These are phyloP conservation scores for Gossypium davidsonii DNA, from an alignment of 441 rosid species.

Conservation along the genomic window DNA sequence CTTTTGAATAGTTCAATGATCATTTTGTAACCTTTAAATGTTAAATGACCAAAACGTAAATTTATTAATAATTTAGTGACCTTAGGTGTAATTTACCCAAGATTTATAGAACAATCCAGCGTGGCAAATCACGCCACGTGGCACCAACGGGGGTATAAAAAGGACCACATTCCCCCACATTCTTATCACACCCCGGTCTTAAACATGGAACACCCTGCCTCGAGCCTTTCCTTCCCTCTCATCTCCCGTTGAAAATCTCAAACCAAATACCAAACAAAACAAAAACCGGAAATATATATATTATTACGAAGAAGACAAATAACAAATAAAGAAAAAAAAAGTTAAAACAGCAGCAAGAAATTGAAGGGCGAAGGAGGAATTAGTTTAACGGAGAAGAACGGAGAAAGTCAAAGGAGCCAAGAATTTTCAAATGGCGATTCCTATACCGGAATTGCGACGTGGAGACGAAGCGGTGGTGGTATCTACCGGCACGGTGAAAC, in stretches of 20 bases:
- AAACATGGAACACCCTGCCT: slow-evolving; percentile 8
- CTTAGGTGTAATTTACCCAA: too few species aligned
- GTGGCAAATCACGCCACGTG: slow-evolving; percentile 46
- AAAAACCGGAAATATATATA: not conserved
- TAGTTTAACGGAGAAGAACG: not conserved
- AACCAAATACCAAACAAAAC: slow-evolving; percentile 13
- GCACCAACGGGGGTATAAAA: slow-evolving; percentile 29
- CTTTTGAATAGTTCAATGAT: too few species aligned
- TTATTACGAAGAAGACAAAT: slow-evolving; percentile 8
- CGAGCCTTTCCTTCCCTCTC: slow-evolving; percentile 5
- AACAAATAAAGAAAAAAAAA: slow-evolving; percentile 9
- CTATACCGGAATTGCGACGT: slow-evolving; percentile 52
- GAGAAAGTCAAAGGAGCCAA: not conserved
- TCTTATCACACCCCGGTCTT: slow-evolving; percentile 10
- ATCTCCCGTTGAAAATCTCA: slow-evolving; percentile 23
- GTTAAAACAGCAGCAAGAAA: not conserved
- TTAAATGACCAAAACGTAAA: too few species aligned
- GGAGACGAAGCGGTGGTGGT: slow-evolving; percentile 33
- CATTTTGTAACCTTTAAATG: too few species aligned
- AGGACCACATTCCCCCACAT: slow-evolving; percentile 24
- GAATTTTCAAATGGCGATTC: slow-evolving; percentile 56
- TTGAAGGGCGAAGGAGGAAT: not conserved
- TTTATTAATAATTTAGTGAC: too few species aligned
- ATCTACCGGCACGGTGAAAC: slow-evolving; percentile 29
- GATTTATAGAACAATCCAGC: slow-evolving; percentile 37